Evolutionary conservation across 1,284 basidiomycete species (phyloP).

Genomic region (Butyriboletus appendiculatus): DNA sequence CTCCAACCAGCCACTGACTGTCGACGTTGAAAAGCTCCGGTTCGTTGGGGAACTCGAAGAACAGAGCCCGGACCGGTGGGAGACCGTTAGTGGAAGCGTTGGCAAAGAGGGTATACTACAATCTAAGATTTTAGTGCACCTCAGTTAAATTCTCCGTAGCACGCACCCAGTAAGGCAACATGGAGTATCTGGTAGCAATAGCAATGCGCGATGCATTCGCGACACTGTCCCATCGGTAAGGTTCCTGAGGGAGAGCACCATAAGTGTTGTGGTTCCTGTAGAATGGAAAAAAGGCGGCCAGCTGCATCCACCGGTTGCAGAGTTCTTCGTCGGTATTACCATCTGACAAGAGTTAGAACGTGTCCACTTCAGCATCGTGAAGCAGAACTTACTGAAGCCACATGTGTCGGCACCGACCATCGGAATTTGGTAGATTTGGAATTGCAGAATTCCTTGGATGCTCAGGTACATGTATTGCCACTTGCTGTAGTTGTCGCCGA

Average conservation of each 20-base stretch:
- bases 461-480: constrained; percentile 64
- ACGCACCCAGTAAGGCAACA: constrained; percentile 77
- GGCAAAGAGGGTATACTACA: constrained; percentile 73
- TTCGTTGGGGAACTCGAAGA: constrained; percentile 76
- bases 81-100: constrained; percentile 63
- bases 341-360: constrained; percentile 35
- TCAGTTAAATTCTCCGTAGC: background rate
- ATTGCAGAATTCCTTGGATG: constrained; percentile 71
- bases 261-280: constrained; percentile 67
- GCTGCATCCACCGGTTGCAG: constrained; percentile 81
- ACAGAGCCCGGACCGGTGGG: constrained; percentile 71
- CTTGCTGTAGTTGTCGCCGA: constrained; percentile 70
- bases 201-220: constrained; percentile 72
- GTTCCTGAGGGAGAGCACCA: constrained; percentile 68
- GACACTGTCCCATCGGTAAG: constrained; percentile 76
- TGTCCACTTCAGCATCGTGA: background rate
- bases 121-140: constrained; percentile 27
- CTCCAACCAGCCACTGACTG: constrained; percentile 70
- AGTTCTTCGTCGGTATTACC: constrained; percentile 80
- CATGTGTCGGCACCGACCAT: constrained; percentile 78
- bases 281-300: constrained; percentile 76
- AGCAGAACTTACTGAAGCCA: constrained; percentile 51
- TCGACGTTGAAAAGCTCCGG: constrained; percentile 64
- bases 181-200: constrained; percentile 62
- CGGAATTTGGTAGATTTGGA: constrained; percentile 75